Evolutionary conservation across 768 basidiomycete species (phyloP).

Genomic region (Leccinum longicurvipes): DNA sequence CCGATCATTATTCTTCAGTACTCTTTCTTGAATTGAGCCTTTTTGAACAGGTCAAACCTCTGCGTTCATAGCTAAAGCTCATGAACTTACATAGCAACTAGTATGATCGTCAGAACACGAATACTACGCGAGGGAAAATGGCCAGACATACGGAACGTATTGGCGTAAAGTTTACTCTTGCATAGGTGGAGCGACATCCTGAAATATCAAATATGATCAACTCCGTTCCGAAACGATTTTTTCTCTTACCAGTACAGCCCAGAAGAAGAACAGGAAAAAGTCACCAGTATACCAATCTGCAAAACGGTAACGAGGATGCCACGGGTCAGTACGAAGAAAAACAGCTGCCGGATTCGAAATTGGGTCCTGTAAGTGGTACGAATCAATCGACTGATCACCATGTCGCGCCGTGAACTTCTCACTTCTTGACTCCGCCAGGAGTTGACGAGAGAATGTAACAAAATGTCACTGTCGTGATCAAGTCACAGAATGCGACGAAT

Average conservation of each 20-base stretch:
- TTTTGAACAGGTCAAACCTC: neutral
- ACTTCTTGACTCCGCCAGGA: constrained; percentile 3
- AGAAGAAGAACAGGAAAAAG: neutral
- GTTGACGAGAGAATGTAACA: constrained; percentile 12
- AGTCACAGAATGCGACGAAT: constrained; percentile 6
- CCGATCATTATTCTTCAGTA: neutral
- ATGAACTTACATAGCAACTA: constrained; percentile 9
- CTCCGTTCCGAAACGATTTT: too few relatives aligned
- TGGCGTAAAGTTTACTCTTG: constrained; percentile 7
- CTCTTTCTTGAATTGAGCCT: neutral
- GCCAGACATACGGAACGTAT: constrained; percentile 1
- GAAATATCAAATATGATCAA: neutral
- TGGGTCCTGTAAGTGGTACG: neutral
- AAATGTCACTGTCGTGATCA: constrained; percentile 4
- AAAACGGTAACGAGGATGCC: constrained; percentile 15
- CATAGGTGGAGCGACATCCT: constrained; percentile 8
- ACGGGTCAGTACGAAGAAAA: constrained; percentile 11
- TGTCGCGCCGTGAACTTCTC: neutral
- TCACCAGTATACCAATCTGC: constrained; percentile 6
- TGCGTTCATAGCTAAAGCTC: neutral
- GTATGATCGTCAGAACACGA: neutral
- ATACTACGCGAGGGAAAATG: neutral
- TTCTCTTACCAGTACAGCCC: constrained; percentile 9
- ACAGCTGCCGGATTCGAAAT: constrained; percentile 4
- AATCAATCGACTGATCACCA: neutral